phyloP scores from a whole-genome alignment of 1,284 basidiomycete species.

The Ganoderma boninense region DNA sequence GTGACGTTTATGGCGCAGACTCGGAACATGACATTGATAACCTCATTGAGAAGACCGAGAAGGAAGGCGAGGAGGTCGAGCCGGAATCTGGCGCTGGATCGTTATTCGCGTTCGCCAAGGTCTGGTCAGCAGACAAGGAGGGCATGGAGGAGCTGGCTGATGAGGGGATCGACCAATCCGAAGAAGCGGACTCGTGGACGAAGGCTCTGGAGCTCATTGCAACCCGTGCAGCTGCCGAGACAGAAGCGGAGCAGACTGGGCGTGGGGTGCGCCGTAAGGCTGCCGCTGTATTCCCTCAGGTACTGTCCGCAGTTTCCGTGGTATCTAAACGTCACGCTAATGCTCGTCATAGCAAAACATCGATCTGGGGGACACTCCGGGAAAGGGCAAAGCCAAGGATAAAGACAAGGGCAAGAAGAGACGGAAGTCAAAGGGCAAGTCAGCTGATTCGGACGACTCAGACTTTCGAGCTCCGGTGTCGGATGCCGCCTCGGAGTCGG shows the following conservation, averaged over 20 bases:
- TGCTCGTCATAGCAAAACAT: conserved; percentile 32
- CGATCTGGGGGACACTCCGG: conserved; percentile 42
- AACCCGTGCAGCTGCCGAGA: conserved; percentile 54
- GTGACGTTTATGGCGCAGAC: conserved; percentile 53
- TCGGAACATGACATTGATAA: conserved; percentile 82
- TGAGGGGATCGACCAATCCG: conserved; percentile 47
- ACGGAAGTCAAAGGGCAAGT: conserved; percentile 40
- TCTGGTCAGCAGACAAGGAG: conserved; percentile 86
- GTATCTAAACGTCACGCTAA: conserved; percentile 1
- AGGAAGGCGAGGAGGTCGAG: conserved; percentile 68
- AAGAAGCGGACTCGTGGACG: conserved; percentile 81
- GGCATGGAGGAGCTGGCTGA: conserved; percentile 72
- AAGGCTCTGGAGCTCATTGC: conserved; percentile 73
- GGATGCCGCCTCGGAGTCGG: conserved; percentile 42
- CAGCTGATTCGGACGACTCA: conserved; percentile 46
- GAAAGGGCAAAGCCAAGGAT: conserved; percentile 36
- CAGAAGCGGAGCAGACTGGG: conserved; percentile 63
- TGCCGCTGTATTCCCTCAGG: conserved; percentile 64
- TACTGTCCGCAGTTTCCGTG: conserved; percentile 33
- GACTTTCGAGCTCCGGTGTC: conserved; percentile 44
- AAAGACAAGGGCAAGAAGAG: conserved; percentile 35
- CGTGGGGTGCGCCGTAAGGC: conserved; percentile 77
- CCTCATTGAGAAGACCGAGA: conserved; percentile 85
- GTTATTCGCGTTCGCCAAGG: conserved; percentile 85
- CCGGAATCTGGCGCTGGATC: conserved; percentile 53